These are phyloP conservation scores for Naumovozyma baii DNA, from an alignment of 805 yeast genomes.

Conservation along the genomic window DNA sequence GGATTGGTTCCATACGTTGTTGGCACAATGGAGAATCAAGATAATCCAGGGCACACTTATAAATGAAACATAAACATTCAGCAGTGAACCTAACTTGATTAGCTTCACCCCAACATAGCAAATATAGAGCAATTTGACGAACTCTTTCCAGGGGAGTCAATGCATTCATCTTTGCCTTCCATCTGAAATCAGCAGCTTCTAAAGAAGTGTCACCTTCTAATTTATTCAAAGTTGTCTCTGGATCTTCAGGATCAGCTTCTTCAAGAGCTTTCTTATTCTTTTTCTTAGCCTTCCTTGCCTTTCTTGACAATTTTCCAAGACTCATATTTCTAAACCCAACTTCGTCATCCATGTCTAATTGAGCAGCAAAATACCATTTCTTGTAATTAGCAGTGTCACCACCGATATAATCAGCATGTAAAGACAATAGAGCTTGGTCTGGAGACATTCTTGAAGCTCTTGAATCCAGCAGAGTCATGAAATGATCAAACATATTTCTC, in stretches of 20 bases:
- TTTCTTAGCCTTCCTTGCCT: constrained; percentile 76
- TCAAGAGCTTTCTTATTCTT: constrained; percentile 62
- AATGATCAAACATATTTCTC: constrained; percentile 86
- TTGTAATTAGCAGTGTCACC: constrained; percentile 79
- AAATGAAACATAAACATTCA: constrained; percentile 86
- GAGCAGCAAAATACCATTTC: constrained; percentile 85
- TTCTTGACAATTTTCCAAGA: constrained; percentile 64
- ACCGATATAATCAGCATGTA: constrained; percentile 83
- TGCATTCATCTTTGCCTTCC: constrained; percentile 73
- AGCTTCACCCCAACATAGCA: constrained; percentile 83
- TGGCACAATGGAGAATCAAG: constrained; percentile 82
- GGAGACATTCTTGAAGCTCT: constrained; percentile 85
- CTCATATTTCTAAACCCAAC: constrained; percentile 77
- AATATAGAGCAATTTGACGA: constrained; percentile 65
- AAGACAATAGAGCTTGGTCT: constrained; percentile 69
- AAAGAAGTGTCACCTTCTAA: constrained; percentile 77
- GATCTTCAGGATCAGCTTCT: constrained; percentile 42
- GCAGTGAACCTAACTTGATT: constrained; percentile 89
- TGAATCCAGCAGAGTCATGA: constrained; percentile 75
- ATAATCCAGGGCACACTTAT: constrained; percentile 90
- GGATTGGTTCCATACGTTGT: constrained; percentile 72
- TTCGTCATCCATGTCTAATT: constrained; percentile 75
- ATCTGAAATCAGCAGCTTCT: constrained; percentile 72
- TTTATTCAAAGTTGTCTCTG: constrained; percentile 50
- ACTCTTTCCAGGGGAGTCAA: constrained; percentile 70